phyloP scores from a whole-genome alignment of 139 green algal genomes.

The Closterium sp. region DNA sequence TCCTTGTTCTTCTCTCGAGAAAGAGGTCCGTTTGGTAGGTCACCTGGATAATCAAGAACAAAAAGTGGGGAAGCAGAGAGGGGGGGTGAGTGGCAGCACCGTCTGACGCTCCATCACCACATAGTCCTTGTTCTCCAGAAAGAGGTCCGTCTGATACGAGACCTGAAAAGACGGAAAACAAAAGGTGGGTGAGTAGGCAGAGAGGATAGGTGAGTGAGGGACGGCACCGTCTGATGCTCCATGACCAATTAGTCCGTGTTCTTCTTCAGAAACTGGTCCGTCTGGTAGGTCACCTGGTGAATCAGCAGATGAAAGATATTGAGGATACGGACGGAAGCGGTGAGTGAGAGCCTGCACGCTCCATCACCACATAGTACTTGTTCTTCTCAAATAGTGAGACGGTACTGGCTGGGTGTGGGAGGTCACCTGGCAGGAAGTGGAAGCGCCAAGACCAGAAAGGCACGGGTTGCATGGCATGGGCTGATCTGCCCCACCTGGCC shows the following conservation, averaged over 20 bases:
- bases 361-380: too few species aligned
- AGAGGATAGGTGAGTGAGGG: too few species aligned
- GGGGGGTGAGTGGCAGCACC: slow-evolving; percentile 63
- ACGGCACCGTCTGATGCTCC: slow-evolving; percentile 86
- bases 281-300: slow-evolving; percentile 52
- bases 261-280: slow-evolving; percentile 63
- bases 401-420: too few species aligned
- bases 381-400: too few species aligned
- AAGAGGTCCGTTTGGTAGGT: slow-evolving; percentile 60
- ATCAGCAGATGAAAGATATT: background rate
- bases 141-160: slow-evolving; percentile 58
- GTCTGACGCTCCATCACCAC: slow-evolving; percentile 93
- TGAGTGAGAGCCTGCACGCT: too few species aligned
- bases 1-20: slow-evolving; percentile 83
- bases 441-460: too few species aligned
- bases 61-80: too few species aligned
- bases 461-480: too few species aligned
- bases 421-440: too few species aligned
- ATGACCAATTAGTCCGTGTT: slow-evolving; percentile 96
- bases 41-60: slow-evolving; percentile 32
- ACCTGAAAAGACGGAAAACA: slow-evolving; percentile 18
- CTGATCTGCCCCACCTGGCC: too few species aligned
- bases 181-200: too few species aligned
- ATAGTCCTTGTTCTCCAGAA: slow-evolving; percentile 85
- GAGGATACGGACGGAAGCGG: background rate